Evolutionary conservation across 371 early-diverging fungal species (phyloP), one percentile per base, ranked within the genome.

Genomic region (Haplosporangium sp.): DNA sequence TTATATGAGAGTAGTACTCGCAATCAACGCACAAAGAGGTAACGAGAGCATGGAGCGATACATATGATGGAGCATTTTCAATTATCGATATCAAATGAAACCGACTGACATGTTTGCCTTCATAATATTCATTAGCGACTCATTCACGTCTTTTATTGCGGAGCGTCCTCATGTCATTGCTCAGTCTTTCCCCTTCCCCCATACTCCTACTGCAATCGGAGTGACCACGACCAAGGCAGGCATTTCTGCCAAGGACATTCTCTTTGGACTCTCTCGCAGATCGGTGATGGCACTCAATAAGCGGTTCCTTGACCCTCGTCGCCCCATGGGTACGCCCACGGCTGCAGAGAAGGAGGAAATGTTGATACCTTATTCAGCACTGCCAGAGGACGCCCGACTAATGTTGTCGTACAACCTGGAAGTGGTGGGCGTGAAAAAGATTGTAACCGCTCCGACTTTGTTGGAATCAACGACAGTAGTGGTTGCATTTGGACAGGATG

Each of bases 381-480:
- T 95, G 21, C 86, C 91, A 9, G 90, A 91, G 50, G 93, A 94
- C 56, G 90, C 92, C 10, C 85, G 87, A 43, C 85, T 91, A 29
- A 89, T 93, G 47, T 85, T 94, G 45, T 89, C 93, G 14, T 94
- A 98, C 83, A 42, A 82, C 43, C 81, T 89, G 20, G 86, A 83
- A 55, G 88, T 97, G 10, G 81, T 84, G 5, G 92, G 93, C 6
- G 86, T 94, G 58, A 69, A 81, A 38, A 74, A 81, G 16, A 94
- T 98, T 63, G 73, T 83, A 23, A 88, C 95, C 3, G 75, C 92
- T 14, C 92, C 95, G 0, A 89, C 97, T 7, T 69, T 89, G 43
- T 83, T 98, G 43, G 98, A 98, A 84, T 96, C 96, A n/a, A 98
- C 98, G 5, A 89, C 96, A 10, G 82, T 97, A 21, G 95, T 97